Evolutionary conservation across 306 rosid species (phyloP).

Genomic region (Cicer arietinum): DNA sequence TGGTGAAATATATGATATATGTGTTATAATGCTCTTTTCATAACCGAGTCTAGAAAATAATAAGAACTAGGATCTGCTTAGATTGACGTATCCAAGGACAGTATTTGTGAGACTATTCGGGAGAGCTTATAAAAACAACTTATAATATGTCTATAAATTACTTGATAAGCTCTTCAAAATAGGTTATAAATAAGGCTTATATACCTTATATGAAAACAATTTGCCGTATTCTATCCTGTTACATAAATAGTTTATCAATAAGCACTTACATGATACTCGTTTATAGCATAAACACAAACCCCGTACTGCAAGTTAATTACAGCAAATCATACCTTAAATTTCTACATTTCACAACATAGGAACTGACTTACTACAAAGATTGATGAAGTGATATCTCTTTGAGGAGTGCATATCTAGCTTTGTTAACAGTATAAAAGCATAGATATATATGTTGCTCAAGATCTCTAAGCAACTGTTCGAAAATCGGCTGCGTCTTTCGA

Average conservation of each 20-base stretch:
- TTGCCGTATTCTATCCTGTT: no score
- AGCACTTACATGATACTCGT: no score
- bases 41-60: conserved; percentile 10
- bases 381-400: conserved; percentile 49
- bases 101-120: no score
- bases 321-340: not conserved
- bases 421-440: conserved; percentile 60
- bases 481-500: conserved; percentile 45
- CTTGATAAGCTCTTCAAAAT: no score
- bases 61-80: not conserved
- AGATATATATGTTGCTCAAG: conserved; percentile 63
- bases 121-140: no score
- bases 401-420: conserved; percentile 62
- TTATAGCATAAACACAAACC: no score
- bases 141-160: no score
- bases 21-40: not conserved
- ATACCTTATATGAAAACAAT: no score
- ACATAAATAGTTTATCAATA: no score
- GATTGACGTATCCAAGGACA: no score
- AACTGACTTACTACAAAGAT: conserved; percentile 34
- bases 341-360: conserved; percentile 7
- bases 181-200: no score
- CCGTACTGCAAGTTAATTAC: not conserved
- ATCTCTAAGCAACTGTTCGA: conserved; percentile 53
- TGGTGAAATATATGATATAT: no score